Evolutionary conservation across 1,284 basidiomycete genomes (phyloP).

Genomic region (Polyporus tsugae): DNA sequence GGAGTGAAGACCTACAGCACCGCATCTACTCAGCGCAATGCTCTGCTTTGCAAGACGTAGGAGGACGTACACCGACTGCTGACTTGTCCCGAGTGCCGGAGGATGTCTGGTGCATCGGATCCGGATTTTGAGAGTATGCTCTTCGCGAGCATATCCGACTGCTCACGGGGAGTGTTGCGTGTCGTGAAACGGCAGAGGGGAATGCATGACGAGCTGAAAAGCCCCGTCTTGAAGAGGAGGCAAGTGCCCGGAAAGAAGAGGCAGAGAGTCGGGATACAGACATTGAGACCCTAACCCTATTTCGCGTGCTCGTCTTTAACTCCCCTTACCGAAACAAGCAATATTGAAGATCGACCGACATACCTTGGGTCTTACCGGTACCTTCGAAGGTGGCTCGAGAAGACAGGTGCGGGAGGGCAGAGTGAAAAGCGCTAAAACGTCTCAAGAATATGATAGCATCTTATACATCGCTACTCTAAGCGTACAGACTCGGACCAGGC

Average conservation of each 20-base stretch:
- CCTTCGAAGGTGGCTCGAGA: too few relatives aligned
- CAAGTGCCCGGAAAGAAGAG: conserved; percentile 17
- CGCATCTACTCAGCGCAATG: not conserved
- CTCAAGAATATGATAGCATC: not conserved
- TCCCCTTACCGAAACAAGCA: not conserved
- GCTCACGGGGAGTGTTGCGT: not conserved
- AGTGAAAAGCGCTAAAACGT: not conserved
- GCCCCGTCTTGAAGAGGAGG: conserved; percentile 17
- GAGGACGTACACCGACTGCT: conserved; percentile 49
- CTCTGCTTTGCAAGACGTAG: conserved; percentile 12
- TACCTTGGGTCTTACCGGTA: too few relatives aligned
- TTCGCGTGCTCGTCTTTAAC: conserved; percentile 2
- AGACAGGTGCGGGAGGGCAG: not conserved
- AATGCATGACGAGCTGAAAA: conserved; percentile 14
- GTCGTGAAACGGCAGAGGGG: not conserved
- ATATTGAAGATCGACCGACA: not conserved
- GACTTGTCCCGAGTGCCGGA: conserved; percentile 48
- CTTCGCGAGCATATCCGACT: conserved; percentile 9
- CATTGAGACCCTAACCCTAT: conserved; percentile 30
- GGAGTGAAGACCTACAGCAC: conserved; percentile 88
- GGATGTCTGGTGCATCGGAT: conserved; percentile 33
- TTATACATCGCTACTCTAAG: conserved; percentile 7
- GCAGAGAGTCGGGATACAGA: conserved; percentile 27
- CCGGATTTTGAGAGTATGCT: conserved; percentile 32
- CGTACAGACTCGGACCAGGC: not conserved